phyloP scores from a whole-genome alignment of 352 stramenopile genomes.

The Thalassiosira exigua region DNA sequence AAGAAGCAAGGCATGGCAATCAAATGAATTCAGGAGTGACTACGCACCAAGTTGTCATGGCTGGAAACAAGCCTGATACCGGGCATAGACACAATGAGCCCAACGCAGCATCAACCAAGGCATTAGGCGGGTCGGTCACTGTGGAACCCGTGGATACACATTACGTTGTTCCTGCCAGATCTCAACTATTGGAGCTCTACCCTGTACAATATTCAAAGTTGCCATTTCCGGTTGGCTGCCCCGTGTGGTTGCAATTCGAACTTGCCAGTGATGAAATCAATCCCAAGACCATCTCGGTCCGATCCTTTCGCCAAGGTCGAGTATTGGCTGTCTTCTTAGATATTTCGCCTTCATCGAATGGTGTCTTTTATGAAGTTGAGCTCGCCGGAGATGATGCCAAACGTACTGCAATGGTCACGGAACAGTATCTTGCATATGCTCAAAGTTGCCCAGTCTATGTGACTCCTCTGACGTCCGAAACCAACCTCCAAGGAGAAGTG shows the following conservation, averaged over 20 bases:
- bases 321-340: background rate
- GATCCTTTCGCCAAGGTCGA: background rate
- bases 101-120: too few species aligned
- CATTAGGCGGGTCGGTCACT: too few species aligned
- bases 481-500: conserved; percentile 8
- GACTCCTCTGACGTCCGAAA: background rate
- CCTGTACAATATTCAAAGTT: background rate
- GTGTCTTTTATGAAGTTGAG: conserved; percentile 15
- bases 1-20: too few species aligned
- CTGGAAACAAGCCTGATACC: too few species aligned
- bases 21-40: too few species aligned
- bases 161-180: too few species aligned
- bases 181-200: background rate
- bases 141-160: too few species aligned
- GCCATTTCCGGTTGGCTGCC: conserved; percentile 2
- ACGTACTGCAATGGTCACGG: background rate
- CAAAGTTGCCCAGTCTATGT: conserved; percentile 12
- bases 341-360: background rate
- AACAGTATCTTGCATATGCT: background rate
- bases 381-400: background rate
- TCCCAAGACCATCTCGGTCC: background rate
- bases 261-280: background rate
- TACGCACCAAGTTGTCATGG: too few species aligned
- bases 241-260: conserved; percentile 3
- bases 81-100: too few species aligned